phyloP scores from a whole-genome alignment of 2,329 filamentous ascomycete genomes.

The Zasmidium angulare region DNA sequence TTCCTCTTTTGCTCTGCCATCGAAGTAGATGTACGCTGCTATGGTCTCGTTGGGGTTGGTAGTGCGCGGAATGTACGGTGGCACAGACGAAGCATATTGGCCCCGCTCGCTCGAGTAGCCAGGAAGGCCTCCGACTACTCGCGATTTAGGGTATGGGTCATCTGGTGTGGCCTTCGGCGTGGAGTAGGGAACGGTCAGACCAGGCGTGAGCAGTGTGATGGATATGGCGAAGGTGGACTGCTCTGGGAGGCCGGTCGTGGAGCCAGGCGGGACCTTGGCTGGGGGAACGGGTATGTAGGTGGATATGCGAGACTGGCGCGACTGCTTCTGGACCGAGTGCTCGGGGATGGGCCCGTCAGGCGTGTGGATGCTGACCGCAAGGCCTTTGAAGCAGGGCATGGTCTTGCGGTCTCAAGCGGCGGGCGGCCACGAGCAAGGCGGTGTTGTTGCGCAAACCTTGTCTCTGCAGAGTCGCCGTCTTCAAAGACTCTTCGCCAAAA shows the following conservation, averaged over 20 bases:
- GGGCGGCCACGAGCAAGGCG: neutral
- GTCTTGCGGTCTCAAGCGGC: conserved; percentile 39
- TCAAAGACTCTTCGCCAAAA: neutral
- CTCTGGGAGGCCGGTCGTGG: conserved; percentile 73
- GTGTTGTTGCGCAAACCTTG: neutral
- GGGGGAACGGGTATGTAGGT: conserved; percentile 96
- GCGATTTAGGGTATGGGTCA: conserved; percentile 77
- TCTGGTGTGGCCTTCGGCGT: conserved; percentile 75
- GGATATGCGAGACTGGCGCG: conserved; percentile 86
- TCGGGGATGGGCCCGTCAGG: conserved; percentile 79
- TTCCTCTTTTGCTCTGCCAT: conserved; percentile 91
- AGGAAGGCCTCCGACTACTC: conserved; percentile 72
- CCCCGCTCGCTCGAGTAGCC: conserved; percentile 54
- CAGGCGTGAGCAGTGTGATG: conserved; percentile 88
- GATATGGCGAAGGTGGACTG: conserved; percentile 97
- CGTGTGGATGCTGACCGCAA: conserved; percentile 94
- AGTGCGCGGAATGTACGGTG: conserved; percentile 88
- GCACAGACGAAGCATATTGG: conserved; percentile 60
- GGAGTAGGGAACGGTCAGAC: conserved; percentile 87
- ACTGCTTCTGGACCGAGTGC: conserved; percentile 92
- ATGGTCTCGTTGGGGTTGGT: conserved; percentile 94
- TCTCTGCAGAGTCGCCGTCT: neutral
- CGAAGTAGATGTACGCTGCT: conserved; percentile 98
- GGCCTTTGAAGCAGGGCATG: conserved; percentile 97
- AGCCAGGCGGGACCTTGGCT: conserved; percentile 67